phyloP scores from a whole-genome alignment of 306 rosid genomes.

The Vigna angularis region DNA sequence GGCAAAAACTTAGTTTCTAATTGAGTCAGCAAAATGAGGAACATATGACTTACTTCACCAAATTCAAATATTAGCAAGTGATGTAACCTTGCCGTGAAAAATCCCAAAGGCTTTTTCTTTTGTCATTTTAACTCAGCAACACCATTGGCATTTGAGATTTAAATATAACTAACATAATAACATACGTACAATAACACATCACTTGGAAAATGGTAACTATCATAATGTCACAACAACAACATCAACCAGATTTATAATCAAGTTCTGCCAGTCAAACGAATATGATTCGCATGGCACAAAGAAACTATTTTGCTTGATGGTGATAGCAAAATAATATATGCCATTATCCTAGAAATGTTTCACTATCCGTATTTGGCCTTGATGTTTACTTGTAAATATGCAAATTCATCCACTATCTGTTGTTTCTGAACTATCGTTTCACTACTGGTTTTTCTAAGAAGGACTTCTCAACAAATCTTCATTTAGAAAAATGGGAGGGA shows the following conservation, averaged over 20 bases:
- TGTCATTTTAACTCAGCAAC: constrained; percentile 15
- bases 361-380: constrained; percentile 13
- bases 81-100: constrained; percentile 29
- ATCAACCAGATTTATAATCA: constrained; percentile 11
- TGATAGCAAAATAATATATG: background rate
- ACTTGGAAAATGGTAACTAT: constrained; percentile 26
- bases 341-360: constrained; percentile 13
- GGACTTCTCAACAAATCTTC: constrained; percentile 27
- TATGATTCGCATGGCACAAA: background rate
- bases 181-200: constrained; percentile 4
- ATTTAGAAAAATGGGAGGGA: background rate
- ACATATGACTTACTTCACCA: constrained; percentile 31
- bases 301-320: background rate
- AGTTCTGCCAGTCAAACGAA: background rate
- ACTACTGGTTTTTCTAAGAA: background rate
- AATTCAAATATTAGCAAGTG: constrained; percentile 31
- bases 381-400: background rate
- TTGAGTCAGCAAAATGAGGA: constrained; percentile 22
- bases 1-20: constrained; percentile 42
- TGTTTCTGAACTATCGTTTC: constrained; percentile 11
- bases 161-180: constrained; percentile 11
- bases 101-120: background rate
- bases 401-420: constrained; percentile 1
- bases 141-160: constrained; percentile 10
- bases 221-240: constrained; percentile 17